Evolutionary conservation across 441 rosid genomes (phyloP).

Genomic region (Adansonia madagascariensis): DNA sequence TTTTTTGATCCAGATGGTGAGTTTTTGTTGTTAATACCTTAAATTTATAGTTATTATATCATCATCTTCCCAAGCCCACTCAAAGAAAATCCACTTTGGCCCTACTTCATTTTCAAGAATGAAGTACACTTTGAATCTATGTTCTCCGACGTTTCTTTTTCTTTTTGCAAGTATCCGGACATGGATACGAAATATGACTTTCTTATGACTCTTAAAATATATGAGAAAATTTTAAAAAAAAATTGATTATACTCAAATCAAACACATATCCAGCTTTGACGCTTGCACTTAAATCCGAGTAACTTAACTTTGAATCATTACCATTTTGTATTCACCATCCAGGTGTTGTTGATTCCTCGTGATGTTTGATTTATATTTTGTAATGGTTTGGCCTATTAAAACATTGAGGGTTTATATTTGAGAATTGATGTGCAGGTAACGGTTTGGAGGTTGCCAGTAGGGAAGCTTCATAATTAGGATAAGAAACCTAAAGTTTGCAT

Average conservation of each 20-base stretch:
- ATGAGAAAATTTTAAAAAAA: no score
- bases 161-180: no score
- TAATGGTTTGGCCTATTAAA: not conserved
- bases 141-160: no score
- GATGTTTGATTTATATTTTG: not conserved
- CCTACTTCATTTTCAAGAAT: not conserved
- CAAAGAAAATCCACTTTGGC: not conserved
- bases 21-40: not conserved
- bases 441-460: slow-evolving; percentile 85
- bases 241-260: no score
- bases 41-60: no score
- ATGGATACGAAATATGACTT: no score
- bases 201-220: no score
- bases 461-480: slow-evolving; percentile 35
- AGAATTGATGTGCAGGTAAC: slow-evolving; percentile 57
- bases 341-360: not conserved
- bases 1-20: slow-evolving; percentile 95
- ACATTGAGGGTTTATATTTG: not conserved
- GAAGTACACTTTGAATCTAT: not conserved
- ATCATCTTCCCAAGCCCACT: no score
- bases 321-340: not conserved
- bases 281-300: no score
- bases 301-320: not conserved
- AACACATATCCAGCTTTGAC: no score
- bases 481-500: not conserved